Evolutionary conservation across 73 alveolate species (phyloP), one percentile per base, ranked within the genome.

Genomic region (Blepharisma japonicum): DNA sequence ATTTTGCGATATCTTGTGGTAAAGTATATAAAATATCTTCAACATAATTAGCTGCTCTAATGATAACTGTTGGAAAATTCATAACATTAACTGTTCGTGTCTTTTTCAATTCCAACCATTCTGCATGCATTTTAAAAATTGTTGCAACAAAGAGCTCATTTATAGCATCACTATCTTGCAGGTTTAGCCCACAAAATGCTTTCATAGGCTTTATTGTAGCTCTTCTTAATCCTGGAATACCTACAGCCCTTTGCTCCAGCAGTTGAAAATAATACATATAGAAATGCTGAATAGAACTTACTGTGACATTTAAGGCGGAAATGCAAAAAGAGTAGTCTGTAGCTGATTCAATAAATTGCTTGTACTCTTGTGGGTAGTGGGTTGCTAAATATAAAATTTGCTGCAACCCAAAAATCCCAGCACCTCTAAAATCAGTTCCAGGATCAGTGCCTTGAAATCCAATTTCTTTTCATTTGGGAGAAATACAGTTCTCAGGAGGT

Each of bases 391-490:
- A 84, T 81, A 88, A 56, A 48, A 92, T 71, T 47, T 89, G 85
- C 18, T 70, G 70, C 54, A 92, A 71, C 7, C 94, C 94, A 18
- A 82, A 66, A 71, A 84, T 55, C 45, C 98, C 97, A 53, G 94
- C 79, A 71, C 98, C 98, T 80, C 98, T 82, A 76, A 93, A 93
- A 79, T 93, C 98, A 50, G 98, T 90, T 45, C 87, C 71, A 2
- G 98, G 98, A 76, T 93, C 96, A 42, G 78, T 81, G 39, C 96
- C 94, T 88, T 93, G 92, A 81, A 93, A 93, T 66, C 98, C 98
- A 39, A 93, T 83, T 8, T 90, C 83, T n/a, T 55, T 20, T 89
- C 92, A 85, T 50, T 81, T 66, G 46, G 20, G 42, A 38, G 91
- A 55, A 5, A 55, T 55, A 54, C 55, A 8, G 23, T 54, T 48